Evolutionary conservation across 345 rosid genomes (phyloP), one percentile per base, ranked within the genome.

Genomic region (Populus euphratica): DNA sequence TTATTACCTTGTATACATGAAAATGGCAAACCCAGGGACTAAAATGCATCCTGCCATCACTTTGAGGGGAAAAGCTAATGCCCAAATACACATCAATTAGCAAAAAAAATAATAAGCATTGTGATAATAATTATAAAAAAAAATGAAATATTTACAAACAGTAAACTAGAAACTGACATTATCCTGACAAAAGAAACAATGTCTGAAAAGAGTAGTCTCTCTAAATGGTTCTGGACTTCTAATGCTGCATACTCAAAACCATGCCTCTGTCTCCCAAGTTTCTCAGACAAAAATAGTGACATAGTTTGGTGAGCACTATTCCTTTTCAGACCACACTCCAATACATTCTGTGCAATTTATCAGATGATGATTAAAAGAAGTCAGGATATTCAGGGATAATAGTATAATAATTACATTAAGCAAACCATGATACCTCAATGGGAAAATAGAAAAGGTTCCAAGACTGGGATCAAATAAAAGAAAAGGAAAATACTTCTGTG

Each of bases 11-110:
- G 72, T 78, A 65, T 66, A 93, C 76, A 81, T 92, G 94, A 75
- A 93, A 93, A 81, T 92, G 97, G 89, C 96, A 90, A 71, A 92
- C 90, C 99, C 96, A 96, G 44, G 95, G 93, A 84, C 90, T 83
- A 75, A 82, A 78, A 11, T 31, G 81, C 27, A 70, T 75, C 81
- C 76, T 76, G 31, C 82, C 64, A 50, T 77, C 68, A 31, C 77
- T 69, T 64, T 78, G 87, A 3, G 93, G 90, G 63, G 92, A 83
- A 82, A 83, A 91, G 75, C 99, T 90, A 81, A 77, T 72, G 74
- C 72, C 80, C 82, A 79, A 81, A 72, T 77, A 75, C 74, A 76
- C 41, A 83, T 74, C 39, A 69, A 69, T 70, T 65, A 50, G 11
- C 70, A 52, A 21, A 73, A 35, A 4, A 38, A 5, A n/a, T 14